These are phyloP conservation scores for Trichoderma harzianum DNA, from an alignment of 2,329 filamentous ascomycete genomes.

Conservation along the genomic window DNA sequence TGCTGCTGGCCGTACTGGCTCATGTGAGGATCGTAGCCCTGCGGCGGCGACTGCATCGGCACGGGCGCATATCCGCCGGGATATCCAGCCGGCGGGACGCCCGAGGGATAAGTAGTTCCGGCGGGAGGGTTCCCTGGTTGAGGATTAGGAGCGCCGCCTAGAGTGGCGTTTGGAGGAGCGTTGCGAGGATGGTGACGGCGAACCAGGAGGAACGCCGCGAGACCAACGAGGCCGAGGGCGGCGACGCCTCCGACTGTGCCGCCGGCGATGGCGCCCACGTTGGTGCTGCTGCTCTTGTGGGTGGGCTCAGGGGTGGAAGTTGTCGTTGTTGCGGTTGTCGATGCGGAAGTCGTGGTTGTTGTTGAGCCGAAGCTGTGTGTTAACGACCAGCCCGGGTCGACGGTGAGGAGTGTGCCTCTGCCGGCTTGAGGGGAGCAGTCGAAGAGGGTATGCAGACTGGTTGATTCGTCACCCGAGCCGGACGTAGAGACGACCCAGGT, in stretches of 20 bases:
- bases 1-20: constrained; percentile 10
- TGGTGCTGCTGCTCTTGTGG: constrained; percentile 31
- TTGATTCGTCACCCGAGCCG: constrained; percentile 9
- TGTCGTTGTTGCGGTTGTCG: not conserved
- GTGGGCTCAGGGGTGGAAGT: constrained; percentile 18
- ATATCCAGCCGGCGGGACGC: constrained; percentile 22
- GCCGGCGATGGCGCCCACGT: constrained; percentile 44
- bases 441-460: constrained; percentile 26
- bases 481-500: constrained; percentile 29
- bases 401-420: constrained; percentile 29
- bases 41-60: constrained; percentile 24
- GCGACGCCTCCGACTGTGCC: constrained; percentile 46
- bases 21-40: constrained; percentile 26
- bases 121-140: not conserved
- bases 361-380: constrained; percentile 22
- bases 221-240: constrained; percentile 39
- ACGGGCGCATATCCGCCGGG: constrained; percentile 28
- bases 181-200: constrained; percentile 25
- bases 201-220: constrained; percentile 40
- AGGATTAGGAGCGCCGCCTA: not conserved
- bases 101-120: constrained; percentile 21
- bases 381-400: constrained; percentile 27
- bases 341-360: constrained; percentile 1
- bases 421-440: constrained; percentile 28
- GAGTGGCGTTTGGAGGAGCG: constrained; percentile 17